Base-by-base conservation (phyloP, 78 protist species). In the Creolimax fragrantissima region DNA sequence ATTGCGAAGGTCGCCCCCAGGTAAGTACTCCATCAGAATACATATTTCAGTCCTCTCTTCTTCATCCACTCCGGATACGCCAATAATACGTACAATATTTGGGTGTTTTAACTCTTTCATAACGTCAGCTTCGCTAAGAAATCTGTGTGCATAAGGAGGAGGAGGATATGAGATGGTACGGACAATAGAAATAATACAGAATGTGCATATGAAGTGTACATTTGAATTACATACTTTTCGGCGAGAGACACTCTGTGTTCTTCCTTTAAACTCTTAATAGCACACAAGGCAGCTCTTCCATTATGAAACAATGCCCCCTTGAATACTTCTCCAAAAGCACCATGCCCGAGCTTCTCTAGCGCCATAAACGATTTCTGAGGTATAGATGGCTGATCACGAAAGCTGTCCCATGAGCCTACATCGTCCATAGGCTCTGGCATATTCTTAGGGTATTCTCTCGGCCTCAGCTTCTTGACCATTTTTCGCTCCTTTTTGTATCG, bases 251-350 rank as follows among this genome's bases (percentile, higher is more conserved):
- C 43, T 6, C 5, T 5, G 32, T 41, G 3, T 41, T 35, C 37
- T 35, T 44, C 92, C 3, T 90, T 90, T 4, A 90, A 4, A 4
- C 86, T 90, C 35, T 90, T 90, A 4, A 90, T 90, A 32, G 92
- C 92, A 5, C 36, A 35, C 81, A 88, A 5, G 6, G 90, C 90
- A 11, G 85, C 92, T 41, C 66, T 45, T 5, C 92, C 92, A 3
- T 3, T 6, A 35, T 90, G 3, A 42, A 90, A 44, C 42, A 90
- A 7, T 3, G 92, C 85, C 4, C 92, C 92, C 81, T 44, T 37
- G 81, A 66, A 43, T 41, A 90, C 92, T 17, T 32, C 67, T n/a
- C 92, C 92, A 90, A 90, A 90, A 41, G 3, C 41, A 37, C 92
- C 92, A 11, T 58, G 39, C 74, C 74, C 74, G 17, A 58, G 11